phyloP scores from a whole-genome alignment of 78 protist species.

The Parvularia atlantis region DNA sequence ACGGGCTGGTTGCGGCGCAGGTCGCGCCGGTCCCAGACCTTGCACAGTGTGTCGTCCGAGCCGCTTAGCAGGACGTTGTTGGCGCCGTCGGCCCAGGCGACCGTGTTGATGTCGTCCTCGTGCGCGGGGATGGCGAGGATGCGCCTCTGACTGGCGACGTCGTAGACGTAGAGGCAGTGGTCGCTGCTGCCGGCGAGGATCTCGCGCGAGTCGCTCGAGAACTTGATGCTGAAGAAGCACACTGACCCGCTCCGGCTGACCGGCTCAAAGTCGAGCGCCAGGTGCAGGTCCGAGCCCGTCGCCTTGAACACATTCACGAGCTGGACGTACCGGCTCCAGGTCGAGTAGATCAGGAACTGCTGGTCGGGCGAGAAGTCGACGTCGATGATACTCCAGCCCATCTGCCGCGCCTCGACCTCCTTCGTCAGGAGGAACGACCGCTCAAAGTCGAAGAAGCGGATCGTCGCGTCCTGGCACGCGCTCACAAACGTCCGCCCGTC shows the following conservation, averaged over 20 bases:
- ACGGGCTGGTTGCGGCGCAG: conserved; percentile 14
- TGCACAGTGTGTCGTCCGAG: conserved; percentile 44
- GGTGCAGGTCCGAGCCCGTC: not conserved
- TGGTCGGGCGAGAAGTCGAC: conserved; percentile 33
- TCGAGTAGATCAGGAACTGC: conserved; percentile 35
- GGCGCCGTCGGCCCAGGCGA: conserved; percentile 23
- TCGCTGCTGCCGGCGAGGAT: conserved; percentile 49
- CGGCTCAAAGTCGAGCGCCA: conserved; percentile 1
- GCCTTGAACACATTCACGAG: conserved; percentile 14
- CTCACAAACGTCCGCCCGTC: conserved; percentile 35
- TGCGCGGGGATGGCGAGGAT: not conserved
- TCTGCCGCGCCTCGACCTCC: conserved; percentile 5
- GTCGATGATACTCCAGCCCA: conserved; percentile 40
- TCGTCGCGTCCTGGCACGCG: conserved; percentile 25
- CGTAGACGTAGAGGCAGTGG: conserved; percentile 31
- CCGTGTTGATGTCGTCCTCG: conserved; percentile 13
- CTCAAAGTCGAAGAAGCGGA: conserved; percentile 21
- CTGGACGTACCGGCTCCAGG: conserved; percentile 39
- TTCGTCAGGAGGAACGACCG: not conserved
- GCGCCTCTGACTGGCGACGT: conserved; percentile 16
- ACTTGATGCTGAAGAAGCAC: conserved; percentile 50
- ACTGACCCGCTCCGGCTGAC: not conserved
- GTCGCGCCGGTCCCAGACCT: conserved; percentile 15
- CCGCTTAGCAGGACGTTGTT: conserved; percentile 37
- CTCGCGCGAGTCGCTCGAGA: conserved; percentile 30